phyloP scores from a whole-genome alignment of 2,329 filamentous ascomycete genomes.

The Pseudocercospora pini-densiflorae region DNA sequence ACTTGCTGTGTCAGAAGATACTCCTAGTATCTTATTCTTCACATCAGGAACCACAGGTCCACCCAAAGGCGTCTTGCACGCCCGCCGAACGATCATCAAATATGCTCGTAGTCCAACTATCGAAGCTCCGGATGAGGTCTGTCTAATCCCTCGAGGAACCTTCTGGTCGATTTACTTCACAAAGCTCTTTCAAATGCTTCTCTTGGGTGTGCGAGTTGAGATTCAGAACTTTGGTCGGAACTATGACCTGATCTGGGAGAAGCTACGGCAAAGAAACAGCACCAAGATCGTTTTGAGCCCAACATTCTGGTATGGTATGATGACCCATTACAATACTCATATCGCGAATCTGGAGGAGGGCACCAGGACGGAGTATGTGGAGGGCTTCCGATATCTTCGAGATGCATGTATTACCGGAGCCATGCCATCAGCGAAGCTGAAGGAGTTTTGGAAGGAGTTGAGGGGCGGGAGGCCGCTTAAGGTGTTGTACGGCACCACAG shows the following conservation, averaged over 20 bases:
- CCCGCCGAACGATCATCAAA: slow-evolving; percentile 10
- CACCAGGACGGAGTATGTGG: not conserved
- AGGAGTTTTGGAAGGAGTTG: slow-evolving; percentile 10
- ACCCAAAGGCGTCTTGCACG: slow-evolving; percentile 43
- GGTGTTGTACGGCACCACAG: not conserved
- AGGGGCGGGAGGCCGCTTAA: not conserved
- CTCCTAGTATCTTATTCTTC: slow-evolving; percentile 53
- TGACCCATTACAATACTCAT: slow-evolving; percentile 2
- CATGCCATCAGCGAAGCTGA: slow-evolving; percentile 4
- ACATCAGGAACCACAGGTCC: slow-evolving; percentile 75
- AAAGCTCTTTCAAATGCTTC: slow-evolving; percentile 6
- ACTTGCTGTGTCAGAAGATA: not conserved
- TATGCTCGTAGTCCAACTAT: not conserved
- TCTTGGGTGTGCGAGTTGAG: slow-evolving; percentile 1
- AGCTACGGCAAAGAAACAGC: slow-evolving; percentile 1
- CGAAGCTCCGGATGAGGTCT: not conserved
- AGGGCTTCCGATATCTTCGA: not conserved
- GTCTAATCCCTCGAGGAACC: not conserved
- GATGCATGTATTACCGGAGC: slow-evolving; percentile 1
- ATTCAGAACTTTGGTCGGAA: slow-evolving; percentile 10
- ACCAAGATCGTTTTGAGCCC: slow-evolving; percentile 8
- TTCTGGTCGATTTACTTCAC: slow-evolving; percentile 8
- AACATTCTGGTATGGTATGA: slow-evolving; percentile 11
- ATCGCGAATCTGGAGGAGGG: not conserved
- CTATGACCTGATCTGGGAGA: slow-evolving; percentile 10